Conservation (phyloP, 768 basidiomycete species). For the Gyrodon lividus region DNA sequence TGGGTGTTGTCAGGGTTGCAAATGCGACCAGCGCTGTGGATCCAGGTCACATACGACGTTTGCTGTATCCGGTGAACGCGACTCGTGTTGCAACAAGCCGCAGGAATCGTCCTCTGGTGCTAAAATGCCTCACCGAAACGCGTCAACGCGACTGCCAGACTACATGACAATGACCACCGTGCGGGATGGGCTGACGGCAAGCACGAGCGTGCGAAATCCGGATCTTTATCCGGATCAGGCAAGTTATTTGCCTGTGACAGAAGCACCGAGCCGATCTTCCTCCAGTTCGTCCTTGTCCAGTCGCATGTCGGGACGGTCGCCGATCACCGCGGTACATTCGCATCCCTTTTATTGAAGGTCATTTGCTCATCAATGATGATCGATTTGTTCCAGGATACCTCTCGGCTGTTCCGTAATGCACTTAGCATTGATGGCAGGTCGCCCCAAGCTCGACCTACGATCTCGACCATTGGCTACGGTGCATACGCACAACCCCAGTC, state of each 20-base stretch:
- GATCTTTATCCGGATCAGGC: constrained; percentile 27
- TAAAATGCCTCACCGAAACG: constrained; percentile 11
- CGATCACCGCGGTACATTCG: constrained; percentile 26
- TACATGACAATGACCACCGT: constrained; percentile 34
- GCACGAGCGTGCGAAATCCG: constrained; percentile 16
- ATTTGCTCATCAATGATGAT: not conserved
- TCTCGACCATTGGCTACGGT: constrained; percentile 7
- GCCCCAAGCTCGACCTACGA: constrained; percentile 19
- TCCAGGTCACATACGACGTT: constrained; percentile 25
- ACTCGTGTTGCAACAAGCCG: constrained; percentile 14
- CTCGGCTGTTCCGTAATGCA: constrained; percentile 22
- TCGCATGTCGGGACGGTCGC: constrained; percentile 31
- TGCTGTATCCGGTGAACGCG: constrained; percentile 37
- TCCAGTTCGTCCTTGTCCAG: constrained; percentile 34
- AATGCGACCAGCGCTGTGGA: constrained; percentile 26
- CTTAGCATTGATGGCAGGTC: constrained; percentile 14
- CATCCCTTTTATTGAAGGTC: not conserved
- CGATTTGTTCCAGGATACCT: constrained; percentile 16
- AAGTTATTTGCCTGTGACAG: constrained; percentile 20
- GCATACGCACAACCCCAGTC: constrained; percentile 27
- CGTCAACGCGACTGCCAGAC: constrained; percentile 28
- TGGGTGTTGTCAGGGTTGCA: constrained; percentile 31
- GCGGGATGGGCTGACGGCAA: constrained; percentile 28
- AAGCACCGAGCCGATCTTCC: constrained; percentile 31
- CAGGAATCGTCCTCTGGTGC: constrained; percentile 9